Base-by-base conservation (phyloP, 306 rosid genomes). In the Arachis hypogaea region DNA sequence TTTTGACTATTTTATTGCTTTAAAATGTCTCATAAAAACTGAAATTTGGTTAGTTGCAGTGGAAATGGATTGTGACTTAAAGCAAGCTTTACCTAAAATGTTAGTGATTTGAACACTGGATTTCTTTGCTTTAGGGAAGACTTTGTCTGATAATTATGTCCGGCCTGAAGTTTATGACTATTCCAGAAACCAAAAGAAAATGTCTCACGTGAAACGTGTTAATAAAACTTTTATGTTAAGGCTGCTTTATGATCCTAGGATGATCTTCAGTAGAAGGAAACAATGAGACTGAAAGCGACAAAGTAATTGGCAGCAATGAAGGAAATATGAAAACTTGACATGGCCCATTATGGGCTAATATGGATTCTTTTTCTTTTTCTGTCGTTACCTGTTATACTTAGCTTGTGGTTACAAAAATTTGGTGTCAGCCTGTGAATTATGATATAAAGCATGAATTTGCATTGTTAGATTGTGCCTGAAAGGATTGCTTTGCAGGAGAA, bases 401-500 rank as follows among this genome's bases (percentile, higher is more conserved):
- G 18, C 18, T 18, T 56, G 68, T 29, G 49, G 59, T 67, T 46
- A 22, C 63, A 14, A 45, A 10, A 61, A 12, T 44, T 49, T 47
- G 12, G 5, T 30, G 18, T 49, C 56, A 41, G 18, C 69, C 54
- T 33, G 72, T 64, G 56, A 52, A 67, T 52, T 42, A 44, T 42
- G 43, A 58, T 41, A 11, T 69, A 29, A 50, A 52, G 38, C 38
- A 68, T 63, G 12, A 47, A 67, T 42, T 46, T 43, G 65, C 79
- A 29, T 12, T 22, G 68, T 73, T 58, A 75, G 55, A 52, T 70
- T 29, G 47, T 76, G 43, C 68, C 77, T 59, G 76, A 77, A 43
- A 9, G 54, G 56, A 78, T 80, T 45, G 11, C 60, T 70, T 10
- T 81, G 83, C 74, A 75, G 99, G 71, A 72, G 85, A 86, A 68